Evolutionary conservation across 192 early-diverging fungal genomes (phyloP).

Genomic region (Umbelopsis vinacea): DNA sequence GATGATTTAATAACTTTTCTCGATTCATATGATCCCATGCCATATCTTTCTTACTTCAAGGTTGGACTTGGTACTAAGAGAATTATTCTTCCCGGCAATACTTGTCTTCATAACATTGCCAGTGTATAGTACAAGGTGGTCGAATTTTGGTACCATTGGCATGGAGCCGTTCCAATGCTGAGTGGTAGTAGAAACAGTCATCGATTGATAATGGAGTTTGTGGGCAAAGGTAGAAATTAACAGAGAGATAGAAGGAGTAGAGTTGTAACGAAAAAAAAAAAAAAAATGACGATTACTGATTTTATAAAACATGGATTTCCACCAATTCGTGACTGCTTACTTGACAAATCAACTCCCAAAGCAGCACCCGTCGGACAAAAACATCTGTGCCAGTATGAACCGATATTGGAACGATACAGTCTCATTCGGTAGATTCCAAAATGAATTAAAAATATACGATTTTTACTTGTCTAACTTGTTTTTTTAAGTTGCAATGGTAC

Average conservation of each 20-base stretch:
- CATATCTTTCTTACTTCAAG: constrained; percentile 45
- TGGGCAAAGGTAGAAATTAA: background rate
- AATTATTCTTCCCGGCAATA: constrained; percentile 41
- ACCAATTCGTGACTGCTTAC: background rate
- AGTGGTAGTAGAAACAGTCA: constrained; percentile 17
- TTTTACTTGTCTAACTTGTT: background rate
- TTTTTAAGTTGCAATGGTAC: background rate
- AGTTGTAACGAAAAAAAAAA: no score
- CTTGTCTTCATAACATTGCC: constrained; percentile 57
- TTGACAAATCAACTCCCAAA: constrained; percentile 13
- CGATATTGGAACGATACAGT: background rate
- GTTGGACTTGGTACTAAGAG: constrained; percentile 48
- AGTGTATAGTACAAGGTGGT: constrained; percentile 53
- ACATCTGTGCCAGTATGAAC: background rate
- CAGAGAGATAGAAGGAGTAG: background rate
- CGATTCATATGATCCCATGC: background rate
- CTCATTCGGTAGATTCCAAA: no score
- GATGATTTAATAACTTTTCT: background rate
- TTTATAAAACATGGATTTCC: no score
- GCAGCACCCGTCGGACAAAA: background rate
- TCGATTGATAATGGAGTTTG: background rate
- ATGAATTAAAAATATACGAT: no score
- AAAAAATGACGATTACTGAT: no score
- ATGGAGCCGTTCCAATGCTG: constrained; percentile 8
- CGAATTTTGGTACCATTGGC: constrained; percentile 33